These are phyloP conservation scores for Fusarium marasasianum DNA, from an alignment of 2,329 filamentous ascomycete species.

Conservation along the genomic window DNA sequence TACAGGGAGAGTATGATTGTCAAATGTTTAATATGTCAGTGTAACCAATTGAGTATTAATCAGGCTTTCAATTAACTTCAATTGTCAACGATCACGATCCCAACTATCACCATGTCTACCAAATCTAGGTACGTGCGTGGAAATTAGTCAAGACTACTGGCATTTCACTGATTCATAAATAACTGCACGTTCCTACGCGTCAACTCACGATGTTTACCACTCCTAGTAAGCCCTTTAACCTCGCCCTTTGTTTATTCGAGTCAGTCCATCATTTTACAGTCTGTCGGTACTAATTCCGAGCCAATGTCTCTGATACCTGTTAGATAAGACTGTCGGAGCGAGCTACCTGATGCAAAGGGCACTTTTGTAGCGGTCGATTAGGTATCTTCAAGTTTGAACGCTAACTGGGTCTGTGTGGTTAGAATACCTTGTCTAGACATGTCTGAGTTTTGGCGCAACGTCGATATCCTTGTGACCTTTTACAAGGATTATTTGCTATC, in stretches of 20 bases:
- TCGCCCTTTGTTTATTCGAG: constrained; percentile 14
- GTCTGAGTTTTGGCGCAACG: constrained; percentile 1
- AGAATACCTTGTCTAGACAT: background rate
- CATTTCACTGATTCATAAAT: constrained; percentile 30
- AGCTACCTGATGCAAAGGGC: constrained; percentile 8
- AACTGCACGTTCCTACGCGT: constrained; percentile 20
- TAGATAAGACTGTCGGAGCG: constrained; percentile 9
- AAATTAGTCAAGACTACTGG: constrained; percentile 29
- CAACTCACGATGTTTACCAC: background rate
- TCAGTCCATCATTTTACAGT: background rate
- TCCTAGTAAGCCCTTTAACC: background rate
- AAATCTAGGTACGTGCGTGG: background rate
- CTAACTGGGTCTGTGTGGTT: constrained; percentile 6
- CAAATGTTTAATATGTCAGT: background rate
- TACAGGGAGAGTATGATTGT: background rate
- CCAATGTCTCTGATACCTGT: background rate
- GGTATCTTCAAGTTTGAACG: constrained; percentile 1
- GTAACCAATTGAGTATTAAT: background rate
- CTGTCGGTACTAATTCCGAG: background rate
- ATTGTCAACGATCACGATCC: constrained; percentile 16
- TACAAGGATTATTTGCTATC: constrained; percentile 14
- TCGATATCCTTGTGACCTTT: background rate
- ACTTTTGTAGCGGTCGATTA: background rate
- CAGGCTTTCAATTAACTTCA: background rate
- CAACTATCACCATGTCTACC: constrained; percentile 22